Evolutionary conservation across 805 yeast species (phyloP).

Genomic region (Priceomyces medius): DNA sequence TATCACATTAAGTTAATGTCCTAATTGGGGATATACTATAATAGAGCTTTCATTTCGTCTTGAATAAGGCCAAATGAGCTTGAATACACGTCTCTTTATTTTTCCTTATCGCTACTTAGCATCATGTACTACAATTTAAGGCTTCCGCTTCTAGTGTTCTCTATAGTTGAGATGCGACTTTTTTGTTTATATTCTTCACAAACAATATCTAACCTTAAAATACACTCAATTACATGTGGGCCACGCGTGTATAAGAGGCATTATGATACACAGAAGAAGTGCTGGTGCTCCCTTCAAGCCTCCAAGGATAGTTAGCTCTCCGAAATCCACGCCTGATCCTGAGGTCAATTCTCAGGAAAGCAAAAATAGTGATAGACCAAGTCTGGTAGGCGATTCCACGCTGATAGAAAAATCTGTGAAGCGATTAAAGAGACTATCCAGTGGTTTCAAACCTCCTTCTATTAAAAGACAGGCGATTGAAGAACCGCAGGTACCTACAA

Average conservation of each 20-base stretch:
- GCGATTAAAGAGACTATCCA: background rate
- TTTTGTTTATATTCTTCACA: too few relatives aligned
- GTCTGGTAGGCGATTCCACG: background rate
- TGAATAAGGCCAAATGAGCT: background rate
- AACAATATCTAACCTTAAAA: too few relatives aligned
- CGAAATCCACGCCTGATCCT: background rate
- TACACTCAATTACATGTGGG: too few relatives aligned
- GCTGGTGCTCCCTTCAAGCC: conserved; percentile 50
- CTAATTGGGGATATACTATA: background rate
- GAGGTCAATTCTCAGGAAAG: background rate
- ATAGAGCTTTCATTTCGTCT: background rate
- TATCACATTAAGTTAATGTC: background rate
- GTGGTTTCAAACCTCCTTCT: background rate
- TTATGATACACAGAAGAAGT: conserved; percentile 8
- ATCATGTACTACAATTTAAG: too few relatives aligned
- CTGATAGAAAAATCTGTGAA: background rate
- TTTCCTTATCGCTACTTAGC: too few relatives aligned
- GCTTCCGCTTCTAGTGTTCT: too few relatives aligned
- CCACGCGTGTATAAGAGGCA: background rate
- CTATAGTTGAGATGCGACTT: background rate
- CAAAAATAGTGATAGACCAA: background rate
- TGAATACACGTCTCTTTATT: conserved; percentile 2
- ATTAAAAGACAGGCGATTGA: background rate
- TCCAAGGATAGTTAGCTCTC: conserved; percentile 33
- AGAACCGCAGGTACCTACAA: background rate